A percentile compares a stretch with the other conserved stretches of the same genome.
Evolutionary conservation across 257 asterid species (phyloP).

Genomic region (Capsicum chinense): DNA sequence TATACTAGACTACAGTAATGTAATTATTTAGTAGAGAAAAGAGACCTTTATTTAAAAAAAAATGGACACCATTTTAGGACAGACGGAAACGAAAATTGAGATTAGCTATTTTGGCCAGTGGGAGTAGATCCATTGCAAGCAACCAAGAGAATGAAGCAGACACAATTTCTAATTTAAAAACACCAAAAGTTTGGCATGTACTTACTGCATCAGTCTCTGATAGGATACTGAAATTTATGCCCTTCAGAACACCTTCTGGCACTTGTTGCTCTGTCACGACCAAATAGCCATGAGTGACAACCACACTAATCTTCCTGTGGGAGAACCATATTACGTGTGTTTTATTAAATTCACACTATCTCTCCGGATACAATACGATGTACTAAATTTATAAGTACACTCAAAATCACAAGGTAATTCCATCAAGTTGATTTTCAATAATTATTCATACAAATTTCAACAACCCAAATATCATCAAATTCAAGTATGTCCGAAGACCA

Average conservation of each 20-base stretch:
- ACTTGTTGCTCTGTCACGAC: conserved; percentile 34
- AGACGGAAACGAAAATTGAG: conserved; percentile 23
- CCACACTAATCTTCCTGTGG: too few species aligned
- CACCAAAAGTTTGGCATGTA: conserved; percentile 29
- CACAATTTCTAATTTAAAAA: not conserved
- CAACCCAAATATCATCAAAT: too few species aligned
- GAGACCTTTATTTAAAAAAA: not conserved
- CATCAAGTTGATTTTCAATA: too few species aligned
- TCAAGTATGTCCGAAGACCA: too few species aligned
- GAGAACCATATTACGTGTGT: too few species aligned
- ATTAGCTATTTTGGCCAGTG: not conserved
- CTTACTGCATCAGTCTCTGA: conserved; percentile 88
- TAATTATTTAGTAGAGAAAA: not conserved
- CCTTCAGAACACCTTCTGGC: conserved; percentile 54
- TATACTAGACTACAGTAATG: not conserved
- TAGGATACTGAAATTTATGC: conserved; percentile 62
- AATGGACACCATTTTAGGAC: not conserved
- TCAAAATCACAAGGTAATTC: too few species aligned
- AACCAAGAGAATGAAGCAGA: conserved; percentile 26
- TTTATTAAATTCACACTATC: too few species aligned
- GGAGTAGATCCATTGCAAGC: conserved; percentile 23
- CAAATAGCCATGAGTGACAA: too few species aligned
- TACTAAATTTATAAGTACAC: too few species aligned
- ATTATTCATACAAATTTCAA: too few species aligned
- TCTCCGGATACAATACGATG: too few species aligned